These are phyloP conservation scores for Brassica juncea DNA, from an alignment of 345 rosid genomes.

Conservation along the genomic window DNA sequence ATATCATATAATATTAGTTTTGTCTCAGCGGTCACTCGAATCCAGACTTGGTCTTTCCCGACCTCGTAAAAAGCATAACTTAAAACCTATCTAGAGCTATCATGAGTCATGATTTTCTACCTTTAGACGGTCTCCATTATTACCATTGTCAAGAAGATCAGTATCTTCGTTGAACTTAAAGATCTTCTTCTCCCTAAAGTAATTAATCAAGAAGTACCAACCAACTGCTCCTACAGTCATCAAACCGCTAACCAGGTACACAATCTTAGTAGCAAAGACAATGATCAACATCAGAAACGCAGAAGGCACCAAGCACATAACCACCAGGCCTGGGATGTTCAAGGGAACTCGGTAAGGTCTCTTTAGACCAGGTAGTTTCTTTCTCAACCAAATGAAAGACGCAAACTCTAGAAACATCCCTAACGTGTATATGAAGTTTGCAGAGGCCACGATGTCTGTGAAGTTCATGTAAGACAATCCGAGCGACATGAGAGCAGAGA, in stretches of 20 bases:
- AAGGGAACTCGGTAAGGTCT: conserved; percentile 70
- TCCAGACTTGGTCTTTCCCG: no score
- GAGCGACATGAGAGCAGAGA: conserved; percentile 50
- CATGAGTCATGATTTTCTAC: conserved; percentile 18
- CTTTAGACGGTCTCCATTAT: conserved; percentile 18
- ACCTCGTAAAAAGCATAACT: background rate
- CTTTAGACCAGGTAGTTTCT: conserved; percentile 50
- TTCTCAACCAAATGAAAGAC: conserved; percentile 65
- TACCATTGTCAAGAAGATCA: conserved; percentile 29
- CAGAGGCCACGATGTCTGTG: conserved; percentile 60
- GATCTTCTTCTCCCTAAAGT: conserved; percentile 52
- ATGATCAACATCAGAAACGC: conserved; percentile 56
- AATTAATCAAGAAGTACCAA: conserved; percentile 58
- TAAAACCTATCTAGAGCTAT: background rate
- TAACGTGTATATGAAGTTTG: conserved; percentile 66
- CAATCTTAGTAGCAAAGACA: conserved; percentile 58
- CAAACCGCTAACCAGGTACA: conserved; percentile 59
- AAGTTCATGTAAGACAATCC: conserved; percentile 60
- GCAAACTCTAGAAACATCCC: conserved; percentile 80
- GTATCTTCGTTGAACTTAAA: conserved; percentile 45
- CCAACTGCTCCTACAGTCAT: conserved; percentile 65
- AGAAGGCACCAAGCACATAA: conserved; percentile 65
- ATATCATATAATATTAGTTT: background rate
- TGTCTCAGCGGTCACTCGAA: background rate
- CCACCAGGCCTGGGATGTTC: conserved; percentile 48